Conservation (phyloP, 108 stramenopile species). For the Epithemia pelagica region DNA sequence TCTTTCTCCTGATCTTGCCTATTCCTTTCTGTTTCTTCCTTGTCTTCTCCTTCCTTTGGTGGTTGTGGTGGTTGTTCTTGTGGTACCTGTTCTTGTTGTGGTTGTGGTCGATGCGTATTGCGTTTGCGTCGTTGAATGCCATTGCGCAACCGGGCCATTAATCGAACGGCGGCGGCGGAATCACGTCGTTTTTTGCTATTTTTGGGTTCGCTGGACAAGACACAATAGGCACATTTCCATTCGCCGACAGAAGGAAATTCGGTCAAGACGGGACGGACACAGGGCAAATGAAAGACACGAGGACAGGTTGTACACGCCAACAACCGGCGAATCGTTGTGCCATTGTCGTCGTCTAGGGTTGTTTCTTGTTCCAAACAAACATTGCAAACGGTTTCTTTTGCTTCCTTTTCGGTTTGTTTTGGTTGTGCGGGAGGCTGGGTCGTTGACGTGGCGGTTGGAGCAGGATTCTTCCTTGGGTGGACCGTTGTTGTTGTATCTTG, state of each 20-base stretch:
- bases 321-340: too few relatives aligned
- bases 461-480: too few relatives aligned
- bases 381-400: too few relatives aligned
- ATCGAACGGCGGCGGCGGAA: conserved; percentile 56
- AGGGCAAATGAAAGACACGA: conserved; percentile 85
- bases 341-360: not conserved
- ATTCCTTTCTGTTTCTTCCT: too few relatives aligned
- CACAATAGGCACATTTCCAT: conserved; percentile 77
- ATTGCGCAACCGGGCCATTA: conserved; percentile 55
- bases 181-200: conserved; percentile 47
- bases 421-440: too few relatives aligned
- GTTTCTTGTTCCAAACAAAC: too few relatives aligned
- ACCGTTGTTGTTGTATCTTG: too few relatives aligned
- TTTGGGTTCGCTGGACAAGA: conserved; percentile 40
- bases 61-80: not conserved
- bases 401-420: too few relatives aligned
- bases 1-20: not conserved
- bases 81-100: conserved; percentile 11
- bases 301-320: conserved; percentile 89
- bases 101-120: conserved; percentile 1
- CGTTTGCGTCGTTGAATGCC: conserved; percentile 9
- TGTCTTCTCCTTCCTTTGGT: too few relatives aligned
- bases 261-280: conserved; percentile 67
- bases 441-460: too few relatives aligned
- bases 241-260: conserved; percentile 39